These are phyloP conservation scores for Kwoniella sp. DNA, from an alignment of 768 basidiomycete genomes.

Conservation along the genomic window DNA sequence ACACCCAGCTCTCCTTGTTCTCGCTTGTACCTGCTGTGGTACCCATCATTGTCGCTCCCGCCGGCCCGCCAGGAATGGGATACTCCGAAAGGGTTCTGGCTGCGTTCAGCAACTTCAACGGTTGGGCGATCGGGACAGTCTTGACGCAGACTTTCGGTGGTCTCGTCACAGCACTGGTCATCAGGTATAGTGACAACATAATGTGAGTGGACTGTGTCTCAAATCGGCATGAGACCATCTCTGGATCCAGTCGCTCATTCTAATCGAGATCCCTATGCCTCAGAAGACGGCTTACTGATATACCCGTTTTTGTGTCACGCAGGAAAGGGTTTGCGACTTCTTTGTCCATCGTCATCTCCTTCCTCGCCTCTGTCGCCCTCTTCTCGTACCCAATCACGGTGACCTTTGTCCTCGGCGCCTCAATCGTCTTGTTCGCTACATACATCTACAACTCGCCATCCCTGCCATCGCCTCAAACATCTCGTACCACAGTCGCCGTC, in stretches of 20 bases:
- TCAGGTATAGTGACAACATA: conserved; percentile 85
- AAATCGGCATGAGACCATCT: too few relatives aligned
- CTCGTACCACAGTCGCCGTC: conserved; percentile 47
- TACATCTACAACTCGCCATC: conserved; percentile 84
- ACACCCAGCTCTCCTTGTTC: conserved; percentile 92
- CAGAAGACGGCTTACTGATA: neutral
- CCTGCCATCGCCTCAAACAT: conserved; percentile 7
- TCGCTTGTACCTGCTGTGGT: conserved; percentile 84
- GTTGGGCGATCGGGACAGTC: conserved; percentile 90
- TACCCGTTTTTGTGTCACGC: neutral
- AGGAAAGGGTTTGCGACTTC: conserved; percentile 92
- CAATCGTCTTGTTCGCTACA: conserved; percentile 81
- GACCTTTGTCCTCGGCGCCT: conserved; percentile 80
- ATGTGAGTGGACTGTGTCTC: conserved; percentile 62
- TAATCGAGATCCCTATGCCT: neutral
- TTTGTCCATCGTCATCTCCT: conserved; percentile 90
- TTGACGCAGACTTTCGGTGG: conserved; percentile 87
- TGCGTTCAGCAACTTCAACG: conserved; percentile 81
- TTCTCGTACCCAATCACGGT: conserved; percentile 86
- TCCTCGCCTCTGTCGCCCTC: conserved; percentile 84
- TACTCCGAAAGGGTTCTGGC: conserved; percentile 49
- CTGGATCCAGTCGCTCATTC: too few relatives aligned
- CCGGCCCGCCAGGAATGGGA: conserved; percentile 42
- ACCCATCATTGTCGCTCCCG: conserved; percentile 67
- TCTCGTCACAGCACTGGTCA: conserved; percentile 86